phyloP scores from a whole-genome alignment of 78 protist species.

The Chrysochromulina tobinii region DNA sequence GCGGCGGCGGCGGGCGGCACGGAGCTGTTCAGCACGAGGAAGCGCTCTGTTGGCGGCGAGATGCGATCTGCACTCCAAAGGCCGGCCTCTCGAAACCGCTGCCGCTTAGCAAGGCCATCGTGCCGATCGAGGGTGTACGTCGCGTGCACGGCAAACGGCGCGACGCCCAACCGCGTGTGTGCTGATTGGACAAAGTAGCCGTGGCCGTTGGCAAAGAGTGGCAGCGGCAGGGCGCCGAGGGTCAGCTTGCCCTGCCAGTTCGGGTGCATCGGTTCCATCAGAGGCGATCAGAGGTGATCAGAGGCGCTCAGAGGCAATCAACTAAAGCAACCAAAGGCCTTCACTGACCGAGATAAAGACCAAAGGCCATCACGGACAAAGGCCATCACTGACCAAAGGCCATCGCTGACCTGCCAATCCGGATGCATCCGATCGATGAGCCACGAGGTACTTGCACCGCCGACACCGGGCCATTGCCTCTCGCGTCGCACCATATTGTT shows the following conservation, averaged over 20 bases:
- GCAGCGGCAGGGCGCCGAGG: not conserved
- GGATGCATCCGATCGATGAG: not conserved
- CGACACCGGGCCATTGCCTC: not conserved
- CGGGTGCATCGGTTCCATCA: no score
- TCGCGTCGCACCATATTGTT: not conserved
- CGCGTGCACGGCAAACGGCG: constrained; percentile 12
- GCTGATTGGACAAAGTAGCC: not conserved
- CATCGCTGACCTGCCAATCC: no score
- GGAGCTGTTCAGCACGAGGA: not conserved
- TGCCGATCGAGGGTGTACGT: not conserved
- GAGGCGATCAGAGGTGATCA: not conserved
- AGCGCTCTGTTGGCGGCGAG: not conserved
- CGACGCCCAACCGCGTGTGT: not conserved
- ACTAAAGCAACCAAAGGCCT: no score
- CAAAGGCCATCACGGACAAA: no score
- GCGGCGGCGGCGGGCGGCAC: not conserved
- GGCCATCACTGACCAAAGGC: no score
- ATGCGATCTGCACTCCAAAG: not conserved
- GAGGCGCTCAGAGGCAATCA: no score
- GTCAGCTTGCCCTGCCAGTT: not conserved
- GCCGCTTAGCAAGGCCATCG: not conserved
- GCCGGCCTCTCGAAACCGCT: constrained; percentile 8
- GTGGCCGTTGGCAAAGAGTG: not conserved
- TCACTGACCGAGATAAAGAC: no score
- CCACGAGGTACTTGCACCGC: not conserved